Base-by-base conservation (phyloP, 2,329 filamentous ascomycete genomes). In the Penicillium expansum region DNA sequence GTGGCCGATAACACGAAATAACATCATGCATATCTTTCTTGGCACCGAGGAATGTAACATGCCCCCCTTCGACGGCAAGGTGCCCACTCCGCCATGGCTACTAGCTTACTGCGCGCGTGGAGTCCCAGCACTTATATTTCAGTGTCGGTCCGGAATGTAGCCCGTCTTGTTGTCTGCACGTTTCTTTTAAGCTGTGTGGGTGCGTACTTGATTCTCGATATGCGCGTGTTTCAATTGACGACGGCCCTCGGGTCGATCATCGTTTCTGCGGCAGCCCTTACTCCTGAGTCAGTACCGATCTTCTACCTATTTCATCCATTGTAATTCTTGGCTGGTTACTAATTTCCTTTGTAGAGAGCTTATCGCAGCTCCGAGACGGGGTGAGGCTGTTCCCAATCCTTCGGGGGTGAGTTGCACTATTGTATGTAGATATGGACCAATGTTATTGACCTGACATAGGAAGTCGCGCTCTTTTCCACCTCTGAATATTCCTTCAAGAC, bases 401-500 rank as follows among this genome's bases (percentile, higher is more conserved):
- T 71, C 72, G 8, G 75, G 74, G 14, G 74, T 77, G 62, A 62
- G 73, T 69, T 13, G 41, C n/a, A 30, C 30, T 32, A 22, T 16
- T 42, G 18, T 3, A 29, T n/a, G 2, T 41, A 22, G 11, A 33
- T 33, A 39, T 22, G 9, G 18, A 20, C 16, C n/a, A 42, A 33
- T n/a, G 14, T 32, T 33, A 30, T 32, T 59, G 38, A 61, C 32
- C 22, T 11, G 20, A 14, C 48, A 52, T 57, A 76, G 72, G 69
- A 72, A 60, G 67, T 78, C 32, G 80, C 79, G 1, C 59, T 82
- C 41, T 82, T 80, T 52, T 71, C 86, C 72, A 79, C 86, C 16
- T 90, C 88, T 0, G 85, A 87, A 1, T 96, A 96, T 73, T 92
- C 86, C 5, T 96, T 96, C 73, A 80, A 88, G 38, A 81, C 84